Evolutionary conservation across 495 filamentous ascomycete genomes (phyloP), one percentile per base, ranked within the genome.

Genomic region (Diplogelasinospora grovesii): DNA sequence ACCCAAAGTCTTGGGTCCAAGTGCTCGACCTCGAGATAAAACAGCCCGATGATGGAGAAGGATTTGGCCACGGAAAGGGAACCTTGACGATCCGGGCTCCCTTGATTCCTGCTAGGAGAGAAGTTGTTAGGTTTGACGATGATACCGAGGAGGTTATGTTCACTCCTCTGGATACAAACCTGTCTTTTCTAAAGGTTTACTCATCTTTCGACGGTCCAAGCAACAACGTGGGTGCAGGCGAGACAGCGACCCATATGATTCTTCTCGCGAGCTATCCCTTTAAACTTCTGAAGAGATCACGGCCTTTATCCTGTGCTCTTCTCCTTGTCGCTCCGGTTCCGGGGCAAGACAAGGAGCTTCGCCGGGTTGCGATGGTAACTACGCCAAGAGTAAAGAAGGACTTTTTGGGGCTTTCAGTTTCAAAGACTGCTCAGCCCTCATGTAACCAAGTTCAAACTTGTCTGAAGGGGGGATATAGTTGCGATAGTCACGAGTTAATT

Each of bases 271-370:
- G 22, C 21, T 28, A 39, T 16, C 36, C 36, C 3, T 39, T 39
- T 16, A 27, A 28, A 19, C 21, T 7, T 2, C 36, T 39, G 22
- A 39, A 39, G 23, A 9, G 13, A n/a, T 5, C 7, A 16, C 22
- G 23, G 18, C 36, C 36, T 14, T 10, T 38, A 16, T 38, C 36
- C 36, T 38, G 36, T 26, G 36, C 36, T 22, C 36, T 39, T 4
- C 36, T 39, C 29, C 29, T n/a, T 19, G 36, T 39, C 24, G 25
- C 22, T 22, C 22, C 36, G 3, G 11, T 39, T 8, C 4, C n/a
- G 23, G 36, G 36, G 2, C 36, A 16, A 2, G 22, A 39, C 36
- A 19, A 19, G 22, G 22, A 22, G n/a, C 29, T 28, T 28, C 36
- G 36, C n/a, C 22, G 36, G 11, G 22, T 39, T 27, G 22, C 23